These are phyloP conservation scores for Trichoderma reesei DNA, from an alignment of 495 filamentous ascomycete species.

Conservation along the genomic window DNA sequence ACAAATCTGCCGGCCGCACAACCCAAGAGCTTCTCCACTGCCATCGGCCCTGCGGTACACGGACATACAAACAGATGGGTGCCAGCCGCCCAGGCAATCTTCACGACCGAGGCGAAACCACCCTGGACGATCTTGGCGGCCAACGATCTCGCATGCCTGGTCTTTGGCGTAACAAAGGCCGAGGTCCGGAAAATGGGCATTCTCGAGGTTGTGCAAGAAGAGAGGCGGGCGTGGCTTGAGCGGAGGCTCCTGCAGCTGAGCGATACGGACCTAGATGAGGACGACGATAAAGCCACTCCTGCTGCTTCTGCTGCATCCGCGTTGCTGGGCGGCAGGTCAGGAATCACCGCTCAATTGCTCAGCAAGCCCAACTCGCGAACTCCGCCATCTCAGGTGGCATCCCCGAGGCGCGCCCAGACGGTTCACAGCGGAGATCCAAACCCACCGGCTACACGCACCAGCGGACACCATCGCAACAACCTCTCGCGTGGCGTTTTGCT, in stretches of 20 bases:
- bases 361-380: slow-evolving; percentile 75
- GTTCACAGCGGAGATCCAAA: slow-evolving; percentile 66
- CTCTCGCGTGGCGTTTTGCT: slow-evolving; percentile 86
- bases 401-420: slow-evolving; percentile 52
- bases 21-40: slow-evolving; percentile 21
- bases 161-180: slow-evolving; percentile 90
- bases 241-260: slow-evolving; percentile 61
- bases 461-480: slow-evolving; percentile 46
- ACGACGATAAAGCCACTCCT: slow-evolving; percentile 32
- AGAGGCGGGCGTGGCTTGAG: slow-evolving; percentile 82
- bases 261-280: slow-evolving; percentile 30
- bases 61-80: slow-evolving; percentile 84
- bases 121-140: slow-evolving; percentile 95
- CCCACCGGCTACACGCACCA: slow-evolving; percentile 38
- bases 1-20: slow-evolving; percentile 31
- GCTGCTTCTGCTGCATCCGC: slow-evolving; percentile 35
- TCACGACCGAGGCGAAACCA: slow-evolving; percentile 76
- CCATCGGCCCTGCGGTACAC: slow-evolving; percentile 46
- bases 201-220: slow-evolving; percentile 83
- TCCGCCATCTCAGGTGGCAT: slow-evolving; percentile 30
- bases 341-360: slow-evolving; percentile 75
- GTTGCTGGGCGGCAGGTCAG: slow-evolving; percentile 49
- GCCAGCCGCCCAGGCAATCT: slow-evolving; percentile 89
- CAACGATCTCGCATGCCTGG: slow-evolving; percentile 92
- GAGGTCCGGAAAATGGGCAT: slow-evolving; percentile 94